Evolutionary conservation across 768 basidiomycete genomes (phyloP).

Genomic region (Phaeotremella skinneri): DNA sequence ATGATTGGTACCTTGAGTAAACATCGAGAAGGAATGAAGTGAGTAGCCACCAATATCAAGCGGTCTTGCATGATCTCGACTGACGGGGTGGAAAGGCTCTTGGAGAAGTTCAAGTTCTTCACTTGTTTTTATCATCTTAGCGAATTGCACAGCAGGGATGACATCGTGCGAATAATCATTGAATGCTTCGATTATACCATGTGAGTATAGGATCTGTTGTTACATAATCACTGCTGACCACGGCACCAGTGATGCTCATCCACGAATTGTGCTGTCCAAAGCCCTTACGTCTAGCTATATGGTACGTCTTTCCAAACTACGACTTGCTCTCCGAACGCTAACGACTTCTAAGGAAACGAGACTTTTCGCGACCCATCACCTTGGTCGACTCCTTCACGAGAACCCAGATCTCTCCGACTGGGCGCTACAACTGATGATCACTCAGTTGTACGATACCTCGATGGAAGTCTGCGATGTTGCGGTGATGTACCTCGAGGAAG

Average conservation of each 20-base stretch:
- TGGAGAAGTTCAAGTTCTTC: constrained; percentile 90
- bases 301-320: constrained; percentile 53
- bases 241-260: constrained; percentile 76
- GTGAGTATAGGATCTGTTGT: constrained; percentile 56
- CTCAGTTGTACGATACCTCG: constrained; percentile 91
- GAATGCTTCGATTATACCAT: constrained; percentile 87
- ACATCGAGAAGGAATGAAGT: constrained; percentile 85
- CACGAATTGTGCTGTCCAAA: constrained; percentile 88
- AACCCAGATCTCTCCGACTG: constrained; percentile 69
- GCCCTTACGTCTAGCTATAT: constrained; percentile 90
- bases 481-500: constrained; percentile 82
- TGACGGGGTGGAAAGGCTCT: constrained; percentile 57
- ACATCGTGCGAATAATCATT: constrained; percentile 84
- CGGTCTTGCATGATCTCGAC: not conserved
- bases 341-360: constrained; percentile 66
- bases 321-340: constrained; percentile 5
- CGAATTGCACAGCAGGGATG: constrained; percentile 85
- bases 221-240: not conserved
- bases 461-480: constrained; percentile 87
- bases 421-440: constrained; percentile 85
- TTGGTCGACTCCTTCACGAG: constrained; percentile 74
- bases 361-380: constrained; percentile 79
- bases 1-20: constrained; percentile 91
- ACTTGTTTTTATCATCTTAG: constrained; percentile 94
- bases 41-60: constrained; percentile 44